Evolutionary conservation across 225 moss, liverwort and hornwort genomes (phyloP).

Genomic region (Pseudisothecium myosuroides): DNA sequence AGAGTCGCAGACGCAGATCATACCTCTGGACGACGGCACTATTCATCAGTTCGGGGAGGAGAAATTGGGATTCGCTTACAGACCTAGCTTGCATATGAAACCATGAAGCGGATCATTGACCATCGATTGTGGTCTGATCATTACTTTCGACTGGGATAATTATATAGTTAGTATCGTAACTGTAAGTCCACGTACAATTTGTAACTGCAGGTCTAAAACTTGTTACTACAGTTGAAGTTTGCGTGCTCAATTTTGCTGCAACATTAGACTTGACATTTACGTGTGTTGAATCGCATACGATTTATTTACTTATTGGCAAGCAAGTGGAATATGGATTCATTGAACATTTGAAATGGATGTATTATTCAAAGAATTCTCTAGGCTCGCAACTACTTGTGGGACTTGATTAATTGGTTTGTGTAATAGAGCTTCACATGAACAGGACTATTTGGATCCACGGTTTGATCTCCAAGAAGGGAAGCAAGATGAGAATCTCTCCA

Average conservation of each 20-base stretch:
- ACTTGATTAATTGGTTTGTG: background rate
- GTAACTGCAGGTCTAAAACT: too few species aligned
- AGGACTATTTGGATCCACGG: background rate
- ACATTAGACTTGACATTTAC: background rate
- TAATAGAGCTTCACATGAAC: background rate
- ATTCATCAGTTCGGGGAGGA: background rate
- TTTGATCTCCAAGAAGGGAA: background rate
- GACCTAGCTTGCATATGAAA: background rate
- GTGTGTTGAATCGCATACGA: background rate
- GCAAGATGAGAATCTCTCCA: background rate
- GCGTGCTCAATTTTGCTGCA: too few species aligned
- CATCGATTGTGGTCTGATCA: background rate
- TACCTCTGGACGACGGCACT: background rate
- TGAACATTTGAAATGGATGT: background rate
- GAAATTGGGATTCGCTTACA: background rate
- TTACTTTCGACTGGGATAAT: background rate
- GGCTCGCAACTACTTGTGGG: background rate
- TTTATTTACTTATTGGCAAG: background rate
- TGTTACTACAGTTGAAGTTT: too few species aligned
- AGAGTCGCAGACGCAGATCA: background rate
- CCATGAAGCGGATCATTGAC: background rate
- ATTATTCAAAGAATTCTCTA: background rate
- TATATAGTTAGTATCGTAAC: background rate
- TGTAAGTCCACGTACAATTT: too few species aligned
- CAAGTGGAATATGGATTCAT: background rate